phyloP scores from a whole-genome alignment of 176 grass and related monocot genomes.

The Alopecurus myosuroides region DNA sequence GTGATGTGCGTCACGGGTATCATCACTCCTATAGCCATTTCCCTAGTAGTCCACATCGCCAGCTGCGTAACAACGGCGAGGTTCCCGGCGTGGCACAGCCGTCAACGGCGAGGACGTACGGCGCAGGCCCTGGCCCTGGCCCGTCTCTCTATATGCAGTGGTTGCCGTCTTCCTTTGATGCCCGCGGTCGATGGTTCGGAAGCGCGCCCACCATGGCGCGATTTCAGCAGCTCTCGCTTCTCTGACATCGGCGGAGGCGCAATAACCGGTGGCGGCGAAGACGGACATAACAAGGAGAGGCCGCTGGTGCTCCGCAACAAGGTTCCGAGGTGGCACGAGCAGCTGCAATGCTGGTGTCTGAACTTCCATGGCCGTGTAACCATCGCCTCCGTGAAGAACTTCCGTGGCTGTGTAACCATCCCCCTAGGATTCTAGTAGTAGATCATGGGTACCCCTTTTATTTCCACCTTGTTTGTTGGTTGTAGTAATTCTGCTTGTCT shows the following conservation, averaged over 20 bases:
- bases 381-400: slow-evolving; percentile 93
- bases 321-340: slow-evolving; percentile 89
- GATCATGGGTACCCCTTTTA: slow-evolving; percentile 24
- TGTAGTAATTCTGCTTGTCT: slow-evolving; percentile 40
- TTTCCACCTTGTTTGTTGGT: slow-evolving; percentile 11
- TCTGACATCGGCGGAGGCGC: slow-evolving; percentile 37
- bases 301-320: slow-evolving; percentile 87
- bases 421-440: slow-evolving; percentile 25
- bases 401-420: slow-evolving; percentile 34
- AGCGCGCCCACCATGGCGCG: too few relatives aligned
- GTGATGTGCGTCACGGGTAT: too few relatives aligned
- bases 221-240: slow-evolving; percentile 72
- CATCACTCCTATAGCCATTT: too few relatives aligned
- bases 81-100: too few relatives aligned
- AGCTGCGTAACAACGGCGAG: too few relatives aligned
- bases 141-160: too few relatives aligned
- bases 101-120: too few relatives aligned
- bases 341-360: too few relatives aligned
- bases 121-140: too few relatives aligned
- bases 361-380: slow-evolving; percentile 84
- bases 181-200: too few relatives aligned
- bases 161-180: too few relatives aligned
- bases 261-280: background rate
- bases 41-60: too few relatives aligned
- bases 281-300: slow-evolving; percentile 56